Evolutionary conservation across 352 stramenopile genomes (phyloP), one percentile per base, ranked within the genome.

Genomic region (Pythium pyrilobum): DNA sequence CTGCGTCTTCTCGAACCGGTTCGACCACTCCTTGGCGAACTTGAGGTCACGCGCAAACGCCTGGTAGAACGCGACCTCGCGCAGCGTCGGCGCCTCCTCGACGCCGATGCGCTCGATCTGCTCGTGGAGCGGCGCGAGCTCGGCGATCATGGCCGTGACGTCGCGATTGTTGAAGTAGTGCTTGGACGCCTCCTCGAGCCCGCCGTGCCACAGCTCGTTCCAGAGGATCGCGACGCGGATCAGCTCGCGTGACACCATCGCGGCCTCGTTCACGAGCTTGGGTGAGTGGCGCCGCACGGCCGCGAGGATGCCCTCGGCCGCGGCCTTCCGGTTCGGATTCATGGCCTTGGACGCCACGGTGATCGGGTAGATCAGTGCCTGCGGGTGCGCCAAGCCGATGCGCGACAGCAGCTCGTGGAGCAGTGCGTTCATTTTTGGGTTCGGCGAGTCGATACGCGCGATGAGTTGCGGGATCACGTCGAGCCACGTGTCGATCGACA

Each of bases 211-310:
- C 24, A 98, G 78, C 68, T 99, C 98, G 58, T 99, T 92, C 97
- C 97, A 99, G 5, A 99, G 69, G 49, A 99, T 99, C 37, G 97
- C 97, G 16, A 99, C 96, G 43, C 97, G 91, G 61, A 99, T 99
- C 21, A 99, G 84, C 65, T 99, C 97, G 9, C 89, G 89, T 8
- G 78, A 92, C 8, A 97, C 87, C 76, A 99, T 95, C 13, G 97
- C 79, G 20, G 96, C 96, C 72, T 99, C 96, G 54, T 98, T 94
- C 31, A 99, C 97, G 34, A 99, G 78, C 37, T 90, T 82, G 45
- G 90, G 93, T 29, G 92, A 98, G 71, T 98, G 87, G n/a, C 87
- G 80, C 31, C 95, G 91, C 39, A 99, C 77, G 29, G 93, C 89
- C 24, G 90, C 90, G 60, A 99, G 87, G 40, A 99, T 93, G 33